A percentile compares a stretch with the other conserved stretches of the same genome.
Conservation (phyloP, 202 grass and related monocot species). For the Schoenoplectus triqueter region DNA sequence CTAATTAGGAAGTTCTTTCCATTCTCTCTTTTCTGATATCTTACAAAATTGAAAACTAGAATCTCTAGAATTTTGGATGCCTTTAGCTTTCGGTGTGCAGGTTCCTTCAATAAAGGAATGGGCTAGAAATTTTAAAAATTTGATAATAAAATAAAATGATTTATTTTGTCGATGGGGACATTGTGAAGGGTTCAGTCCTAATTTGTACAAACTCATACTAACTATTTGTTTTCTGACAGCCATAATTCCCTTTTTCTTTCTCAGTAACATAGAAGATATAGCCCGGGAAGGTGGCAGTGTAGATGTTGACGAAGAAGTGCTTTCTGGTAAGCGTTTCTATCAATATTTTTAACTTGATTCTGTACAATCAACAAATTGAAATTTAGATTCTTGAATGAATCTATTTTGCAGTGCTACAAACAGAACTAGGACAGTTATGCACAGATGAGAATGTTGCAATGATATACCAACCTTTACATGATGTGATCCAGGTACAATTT, state of each 20-base stretch:
- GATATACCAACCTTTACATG: conserved; percentile 81
- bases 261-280: conserved; percentile 94
- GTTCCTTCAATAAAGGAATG: not conserved
- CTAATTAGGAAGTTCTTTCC: conserved; percentile 9
- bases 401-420: conserved; percentile 54
- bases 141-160: not conserved
- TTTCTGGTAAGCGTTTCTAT: conserved; percentile 53
- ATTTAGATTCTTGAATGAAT: conserved; percentile 22
- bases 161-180: not conserved
- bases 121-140: not conserved
- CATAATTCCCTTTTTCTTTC: conserved; percentile 40
- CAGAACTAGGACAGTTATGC: conserved; percentile 64
- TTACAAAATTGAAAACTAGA: not conserved
- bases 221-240: conserved; percentile 1
- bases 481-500: conserved; percentile 70
- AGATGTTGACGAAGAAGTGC: conserved; percentile 75
- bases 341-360: conserved; percentile 12
- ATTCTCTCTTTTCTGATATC: conserved; percentile 24
- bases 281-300: conserved; percentile 86
- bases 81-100: not conserved
- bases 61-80: conserved; percentile 1
- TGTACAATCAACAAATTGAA: conserved; percentile 27
- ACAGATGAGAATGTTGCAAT: conserved; percentile 50
- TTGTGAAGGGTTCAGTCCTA: not conserved
- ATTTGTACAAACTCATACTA: not conserved